A percentile compares a stretch with the other conserved stretches of the same genome.
Conservation (phyloP, 345 rosid genomes). For the Conringia planisiliqua region DNA sequence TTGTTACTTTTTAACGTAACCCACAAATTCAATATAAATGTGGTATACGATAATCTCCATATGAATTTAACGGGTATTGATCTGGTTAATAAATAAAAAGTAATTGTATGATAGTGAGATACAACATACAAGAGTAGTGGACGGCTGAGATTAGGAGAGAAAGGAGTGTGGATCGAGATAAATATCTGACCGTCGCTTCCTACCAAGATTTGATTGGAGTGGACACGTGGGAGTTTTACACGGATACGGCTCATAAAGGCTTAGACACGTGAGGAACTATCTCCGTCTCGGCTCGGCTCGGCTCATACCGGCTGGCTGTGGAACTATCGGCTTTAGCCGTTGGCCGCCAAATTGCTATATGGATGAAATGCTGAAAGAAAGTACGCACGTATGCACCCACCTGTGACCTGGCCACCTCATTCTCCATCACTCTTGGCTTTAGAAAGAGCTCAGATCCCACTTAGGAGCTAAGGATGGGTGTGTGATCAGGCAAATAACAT, state of each 20-base stretch:
- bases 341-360: constrained; percentile 6
- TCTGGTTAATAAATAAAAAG: not conserved
- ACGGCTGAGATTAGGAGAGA: constrained; percentile 25
- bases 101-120: constrained; percentile 14
- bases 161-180: not conserved
- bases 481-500: no score
- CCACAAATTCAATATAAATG: not conserved
- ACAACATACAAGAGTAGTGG: constrained; percentile 15
- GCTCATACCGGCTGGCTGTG: not conserved
- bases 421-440: not conserved
- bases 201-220: not conserved
- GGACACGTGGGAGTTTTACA: constrained; percentile 16
- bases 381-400: not conserved
- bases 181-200: constrained; percentile 27
- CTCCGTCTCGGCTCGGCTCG: constrained; percentile 4
- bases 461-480: no score
- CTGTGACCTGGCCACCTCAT: not conserved
- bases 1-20: not conserved
- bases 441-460: not conserved
- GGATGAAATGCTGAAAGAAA: not conserved
- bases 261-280: not conserved
- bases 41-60: not conserved
- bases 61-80: not conserved
- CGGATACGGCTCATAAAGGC: constrained; percentile 1
- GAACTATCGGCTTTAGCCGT: constrained; percentile 4